These are phyloP conservation scores for Pyrenophora teres DNA, from an alignment of 2,329 filamentous ascomycete genomes.

Conservation along the genomic window DNA sequence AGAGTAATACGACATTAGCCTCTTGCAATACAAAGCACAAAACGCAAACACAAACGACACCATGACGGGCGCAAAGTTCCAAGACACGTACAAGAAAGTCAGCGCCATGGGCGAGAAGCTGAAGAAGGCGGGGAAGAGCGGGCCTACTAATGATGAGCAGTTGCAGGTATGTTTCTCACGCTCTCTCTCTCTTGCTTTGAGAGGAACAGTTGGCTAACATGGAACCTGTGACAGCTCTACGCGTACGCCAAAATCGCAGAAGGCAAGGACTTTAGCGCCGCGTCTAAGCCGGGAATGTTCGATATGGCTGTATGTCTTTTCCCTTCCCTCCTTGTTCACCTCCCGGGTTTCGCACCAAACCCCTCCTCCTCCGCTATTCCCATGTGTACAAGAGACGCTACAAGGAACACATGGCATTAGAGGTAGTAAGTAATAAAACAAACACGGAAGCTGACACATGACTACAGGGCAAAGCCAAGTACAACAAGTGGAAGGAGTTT, in stretches of 20 bases:
- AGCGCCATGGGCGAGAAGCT: slow-evolving; percentile 39
- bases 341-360: no score
- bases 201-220: not conserved
- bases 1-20: no score
- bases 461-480: slow-evolving; percentile 76
- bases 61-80: slow-evolving; percentile 40
- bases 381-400: no score
- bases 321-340: not conserved
- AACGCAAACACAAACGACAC: not conserved
- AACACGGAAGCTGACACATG: slow-evolving; percentile 7
- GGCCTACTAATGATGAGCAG: slow-evolving; percentile 41
- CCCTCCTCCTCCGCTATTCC: no score
- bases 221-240: slow-evolving; percentile 52
- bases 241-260: slow-evolving; percentile 53
- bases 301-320: slow-evolving; percentile 64
- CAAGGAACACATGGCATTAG: no score
- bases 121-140: slow-evolving; percentile 31
- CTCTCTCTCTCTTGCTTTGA: not conserved
- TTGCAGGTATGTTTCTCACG: slow-evolving; percentile 55
- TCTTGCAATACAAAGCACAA: no score
- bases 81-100: slow-evolving; percentile 39
- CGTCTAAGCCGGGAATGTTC: slow-evolving; percentile 67
- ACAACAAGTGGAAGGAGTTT: slow-evolving; percentile 74
- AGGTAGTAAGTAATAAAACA: not conserved
- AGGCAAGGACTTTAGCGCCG: slow-evolving; percentile 46